Percentiles rank a stretch among this genome's conserved stretches.
Conservation (phyloP, 495 filamentous ascomycete species). For the Aspergillus cristatus region DNA sequence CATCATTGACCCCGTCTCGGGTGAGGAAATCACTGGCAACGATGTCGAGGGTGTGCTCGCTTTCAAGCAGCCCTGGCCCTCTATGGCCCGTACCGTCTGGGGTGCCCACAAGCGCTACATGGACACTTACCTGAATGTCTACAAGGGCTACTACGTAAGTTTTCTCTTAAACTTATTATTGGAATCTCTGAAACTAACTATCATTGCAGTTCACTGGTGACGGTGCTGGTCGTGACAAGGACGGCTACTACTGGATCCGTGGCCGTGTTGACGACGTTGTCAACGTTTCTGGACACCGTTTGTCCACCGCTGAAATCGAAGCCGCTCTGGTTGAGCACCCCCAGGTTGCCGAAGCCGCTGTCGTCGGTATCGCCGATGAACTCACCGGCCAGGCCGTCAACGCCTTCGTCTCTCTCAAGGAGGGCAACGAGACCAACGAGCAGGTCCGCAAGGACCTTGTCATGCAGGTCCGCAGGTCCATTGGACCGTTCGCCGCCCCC, state of each 20-base stretch:
- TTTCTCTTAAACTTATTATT: too few relatives aligned
- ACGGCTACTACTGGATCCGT: conserved; percentile 99
- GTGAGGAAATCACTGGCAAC: conserved; percentile 89
- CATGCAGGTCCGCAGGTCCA: conserved; percentile 90
- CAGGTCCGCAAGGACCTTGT: conserved; percentile 87
- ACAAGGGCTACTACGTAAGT: conserved; percentile 96
- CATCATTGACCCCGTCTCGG: conserved; percentile 94
- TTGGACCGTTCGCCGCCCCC: conserved; percentile 93
- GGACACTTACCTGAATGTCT: conserved; percentile 97
- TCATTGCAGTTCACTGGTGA: too few relatives aligned
- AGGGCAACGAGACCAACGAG: conserved; percentile 67
- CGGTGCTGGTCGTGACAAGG: conserved; percentile 92
- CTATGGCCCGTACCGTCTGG: conserved; percentile 98
- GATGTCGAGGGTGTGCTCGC: conserved; percentile 97
- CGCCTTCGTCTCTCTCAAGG: conserved; percentile 85
- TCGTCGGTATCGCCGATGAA: conserved; percentile 89
- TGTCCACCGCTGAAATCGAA: conserved; percentile 70
- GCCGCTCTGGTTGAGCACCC: conserved; percentile 5
- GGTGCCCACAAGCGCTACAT: conserved; percentile 96
- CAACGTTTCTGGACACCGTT: conserved; percentile 90
- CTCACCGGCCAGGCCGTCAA: conserved; percentile 95
- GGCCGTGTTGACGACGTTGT: conserved; percentile 98
- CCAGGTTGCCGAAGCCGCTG: conserved; percentile 86
- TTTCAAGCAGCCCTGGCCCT: conserved; percentile 98
- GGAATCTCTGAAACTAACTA: too few relatives aligned